phyloP scores from a whole-genome alignment of 2,329 filamentous ascomycete genomes.

The Ceratocystis alfenasii region DNA sequence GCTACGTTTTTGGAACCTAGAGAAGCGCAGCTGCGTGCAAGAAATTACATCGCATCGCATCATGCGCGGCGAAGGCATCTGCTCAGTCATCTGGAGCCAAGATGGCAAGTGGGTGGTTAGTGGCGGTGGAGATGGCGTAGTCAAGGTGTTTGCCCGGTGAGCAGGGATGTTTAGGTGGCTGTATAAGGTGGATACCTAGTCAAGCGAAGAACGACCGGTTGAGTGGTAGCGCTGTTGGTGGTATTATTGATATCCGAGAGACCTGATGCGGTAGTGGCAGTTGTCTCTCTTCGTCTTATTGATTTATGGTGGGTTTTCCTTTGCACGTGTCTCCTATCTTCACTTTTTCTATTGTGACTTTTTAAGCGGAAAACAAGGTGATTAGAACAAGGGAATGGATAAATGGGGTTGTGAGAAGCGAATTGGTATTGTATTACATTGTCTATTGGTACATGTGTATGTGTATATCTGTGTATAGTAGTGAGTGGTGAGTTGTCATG shows the following conservation, averaged over 20 bases:
- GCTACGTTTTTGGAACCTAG: constrained; percentile 90
- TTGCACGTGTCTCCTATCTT: neutral
- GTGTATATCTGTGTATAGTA: neutral
- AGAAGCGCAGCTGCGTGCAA: constrained; percentile 89
- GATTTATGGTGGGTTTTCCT: neutral
- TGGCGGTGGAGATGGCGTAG: constrained; percentile 85
- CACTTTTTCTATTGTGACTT: neutral
- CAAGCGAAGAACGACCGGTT: neutral
- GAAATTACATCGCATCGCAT: constrained; percentile 86
- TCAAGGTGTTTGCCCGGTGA: constrained; percentile 71
- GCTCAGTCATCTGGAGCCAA: constrained; percentile 87
- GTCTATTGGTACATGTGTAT: neutral
- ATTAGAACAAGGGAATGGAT: too few species aligned
- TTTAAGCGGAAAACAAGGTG: neutral
- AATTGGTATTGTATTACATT: neutral
- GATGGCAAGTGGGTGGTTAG: constrained; percentile 92
- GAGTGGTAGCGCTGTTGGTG: neutral
- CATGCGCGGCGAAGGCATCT: constrained; percentile 94
- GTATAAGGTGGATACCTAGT: too few species aligned
- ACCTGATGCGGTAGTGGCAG: neutral
- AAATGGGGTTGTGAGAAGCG: neutral
- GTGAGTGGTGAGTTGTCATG: constrained; percentile 3
- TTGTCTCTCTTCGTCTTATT: neutral
- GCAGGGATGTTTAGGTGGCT: neutral
- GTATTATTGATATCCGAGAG: constrained; percentile 9